Conservation (phyloP, 768 basidiomycete genomes). For the Exidia glandulosa region DNA sequence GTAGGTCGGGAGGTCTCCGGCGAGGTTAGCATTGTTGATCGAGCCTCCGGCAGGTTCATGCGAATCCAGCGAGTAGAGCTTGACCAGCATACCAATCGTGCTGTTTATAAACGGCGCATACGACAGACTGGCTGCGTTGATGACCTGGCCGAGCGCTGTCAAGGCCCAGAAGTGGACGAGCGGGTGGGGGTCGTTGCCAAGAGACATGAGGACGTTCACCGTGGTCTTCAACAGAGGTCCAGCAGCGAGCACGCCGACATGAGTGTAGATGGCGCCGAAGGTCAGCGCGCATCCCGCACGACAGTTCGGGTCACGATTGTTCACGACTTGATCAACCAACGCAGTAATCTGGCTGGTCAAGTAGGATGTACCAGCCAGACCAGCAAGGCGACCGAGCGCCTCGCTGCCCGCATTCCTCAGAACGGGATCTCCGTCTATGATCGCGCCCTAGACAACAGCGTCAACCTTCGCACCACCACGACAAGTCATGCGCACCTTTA, state of each 20-base stretch:
- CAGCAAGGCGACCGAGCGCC: conserved; percentile 77
- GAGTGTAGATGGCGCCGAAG: conserved; percentile 82
- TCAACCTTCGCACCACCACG: conserved; percentile 2
- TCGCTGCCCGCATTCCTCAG: conserved; percentile 76
- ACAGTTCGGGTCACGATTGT: conserved; percentile 83
- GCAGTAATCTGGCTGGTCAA: conserved; percentile 79
- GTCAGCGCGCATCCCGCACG: conserved; percentile 90
- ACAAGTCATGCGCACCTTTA: conserved; percentile 46
- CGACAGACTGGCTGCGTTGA: conserved; percentile 83
- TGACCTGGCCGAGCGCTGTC: conserved; percentile 72
- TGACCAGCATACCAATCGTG: conserved; percentile 83
- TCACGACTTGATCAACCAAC: conserved; percentile 87
- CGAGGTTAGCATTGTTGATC: conserved; percentile 67
- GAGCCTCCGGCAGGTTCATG: conserved; percentile 92
- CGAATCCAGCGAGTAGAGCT: conserved; percentile 78
- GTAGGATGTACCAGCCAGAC: conserved; percentile 72
- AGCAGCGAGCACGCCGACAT: conserved; percentile 90
- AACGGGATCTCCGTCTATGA: conserved; percentile 69
- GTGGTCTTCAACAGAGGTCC: conserved; percentile 92
- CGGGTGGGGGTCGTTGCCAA: conserved; percentile 93
- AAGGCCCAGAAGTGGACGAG: conserved; percentile 92
- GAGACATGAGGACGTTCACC: conserved; percentile 87
- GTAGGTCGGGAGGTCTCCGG: conserved; percentile 86
- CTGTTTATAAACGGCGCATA: conserved; percentile 83
- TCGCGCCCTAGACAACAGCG: conserved; percentile 44